Percentiles rank a stretch among this genome's conserved stretches.
These are phyloP conservation scores for Cyathus olla DNA, from an alignment of 1,284 basidiomycete species.

Conservation along the genomic window DNA sequence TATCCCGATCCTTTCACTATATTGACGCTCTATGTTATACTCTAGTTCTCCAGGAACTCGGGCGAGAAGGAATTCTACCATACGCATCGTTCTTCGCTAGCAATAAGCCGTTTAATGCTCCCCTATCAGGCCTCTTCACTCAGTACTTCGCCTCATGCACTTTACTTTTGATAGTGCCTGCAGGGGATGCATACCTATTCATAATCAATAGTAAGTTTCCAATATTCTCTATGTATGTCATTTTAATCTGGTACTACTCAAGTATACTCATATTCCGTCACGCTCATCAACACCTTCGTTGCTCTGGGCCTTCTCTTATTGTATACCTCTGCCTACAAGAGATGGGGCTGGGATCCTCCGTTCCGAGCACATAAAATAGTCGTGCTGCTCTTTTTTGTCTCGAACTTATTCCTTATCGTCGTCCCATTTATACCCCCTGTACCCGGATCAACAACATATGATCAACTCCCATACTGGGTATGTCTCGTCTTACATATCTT, in stretches of 20 bases:
- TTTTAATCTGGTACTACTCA: not conserved
- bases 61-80: constrained; percentile 73
- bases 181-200: constrained; percentile 77
- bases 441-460: no score
- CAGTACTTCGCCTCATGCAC: constrained; percentile 66
- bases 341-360: no score
- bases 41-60: constrained; percentile 77
- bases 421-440: no score
- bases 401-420: no score
- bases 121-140: no score
- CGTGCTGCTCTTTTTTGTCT: no score
- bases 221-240: not conserved
- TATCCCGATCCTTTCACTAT: not conserved
- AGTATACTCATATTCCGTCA: constrained; percentile 67
- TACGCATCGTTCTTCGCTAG: constrained; percentile 71
- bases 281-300: constrained; percentile 67
- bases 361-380: no score
- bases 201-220: constrained; percentile 65
- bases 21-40: not conserved
- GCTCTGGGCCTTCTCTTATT: constrained; percentile 70
- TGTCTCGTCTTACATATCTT: no score
- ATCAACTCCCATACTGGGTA: no score
- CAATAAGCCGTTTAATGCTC: constrained; percentile 72
- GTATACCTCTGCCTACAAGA: constrained; percentile 54
- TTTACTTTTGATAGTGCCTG: constrained; percentile 62